Evolutionary conservation across 768 basidiomycete species (phyloP).

Genomic region (Pulveroboletus ravenelii): DNA sequence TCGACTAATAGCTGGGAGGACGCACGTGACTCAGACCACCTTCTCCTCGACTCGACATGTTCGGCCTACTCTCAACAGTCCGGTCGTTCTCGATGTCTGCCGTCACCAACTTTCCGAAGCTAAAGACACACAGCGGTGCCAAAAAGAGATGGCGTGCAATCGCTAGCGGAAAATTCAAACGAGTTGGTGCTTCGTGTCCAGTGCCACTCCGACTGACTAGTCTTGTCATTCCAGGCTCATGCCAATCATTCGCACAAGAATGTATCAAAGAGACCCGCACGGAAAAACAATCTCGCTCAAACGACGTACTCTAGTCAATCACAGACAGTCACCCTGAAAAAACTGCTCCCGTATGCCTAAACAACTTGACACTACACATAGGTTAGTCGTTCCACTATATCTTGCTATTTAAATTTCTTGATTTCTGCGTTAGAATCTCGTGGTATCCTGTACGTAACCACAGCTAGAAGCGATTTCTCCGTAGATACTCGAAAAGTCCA

Average conservation of each 20-base stretch:
- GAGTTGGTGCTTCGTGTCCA: constrained; percentile 41
- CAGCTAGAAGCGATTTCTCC: not conserved
- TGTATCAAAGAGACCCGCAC: constrained; percentile 56
- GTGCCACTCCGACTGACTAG: constrained; percentile 1
- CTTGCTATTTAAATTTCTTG: not conserved
- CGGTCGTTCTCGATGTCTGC: constrained; percentile 61
- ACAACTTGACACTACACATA: constrained; percentile 7
- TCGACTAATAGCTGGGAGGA: too few relatives aligned
- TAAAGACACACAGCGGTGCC: constrained; percentile 76
- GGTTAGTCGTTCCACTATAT: constrained; percentile 10
- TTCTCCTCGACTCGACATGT: constrained; percentile 31
- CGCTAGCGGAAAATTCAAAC: constrained; percentile 69
- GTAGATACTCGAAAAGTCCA: not conserved
- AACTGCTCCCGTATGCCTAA: constrained; percentile 66
- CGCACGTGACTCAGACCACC: constrained; percentile 14
- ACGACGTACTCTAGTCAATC: constrained; percentile 62
- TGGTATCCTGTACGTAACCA: constrained; percentile 5
- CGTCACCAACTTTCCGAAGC: constrained; percentile 58
- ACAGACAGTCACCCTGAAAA: constrained; percentile 67
- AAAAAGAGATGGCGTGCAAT: constrained; percentile 79
- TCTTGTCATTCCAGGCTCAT: constrained; percentile 43
- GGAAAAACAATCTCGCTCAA: constrained; percentile 61
- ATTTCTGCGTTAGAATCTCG: constrained; percentile 10
- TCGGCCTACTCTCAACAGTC: constrained; percentile 20
- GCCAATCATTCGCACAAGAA: constrained; percentile 75